Conservation (phyloP, 2,329 filamentous ascomycete genomes). For the Magnaporthiopsis rhizophila region DNA sequence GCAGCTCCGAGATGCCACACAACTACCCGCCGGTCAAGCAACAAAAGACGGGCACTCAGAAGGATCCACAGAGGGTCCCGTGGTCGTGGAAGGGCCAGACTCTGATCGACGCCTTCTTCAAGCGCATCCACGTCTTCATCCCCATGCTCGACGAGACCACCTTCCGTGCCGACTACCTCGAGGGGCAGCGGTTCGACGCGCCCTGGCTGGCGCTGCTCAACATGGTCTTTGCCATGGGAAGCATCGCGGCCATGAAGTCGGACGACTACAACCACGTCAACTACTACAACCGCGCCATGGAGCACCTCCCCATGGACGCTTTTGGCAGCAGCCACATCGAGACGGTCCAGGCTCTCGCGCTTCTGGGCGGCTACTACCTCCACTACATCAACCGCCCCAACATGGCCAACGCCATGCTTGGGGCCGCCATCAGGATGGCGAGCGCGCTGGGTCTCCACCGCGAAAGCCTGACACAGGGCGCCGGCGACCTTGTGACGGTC, state of each 20-base stretch:
- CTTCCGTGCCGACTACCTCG: conserved; percentile 58
- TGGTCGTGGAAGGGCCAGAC: conserved; percentile 60
- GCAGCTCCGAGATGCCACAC: conserved; percentile 37
- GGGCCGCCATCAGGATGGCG: conserved; percentile 66
- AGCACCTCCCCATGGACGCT: conserved; percentile 57
- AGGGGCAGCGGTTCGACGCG: conserved; percentile 54
- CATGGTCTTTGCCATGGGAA: conserved; percentile 70
- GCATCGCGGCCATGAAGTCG: conserved; percentile 57
- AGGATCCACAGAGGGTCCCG: conserved; percentile 41
- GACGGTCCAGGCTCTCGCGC: conserved; percentile 60
- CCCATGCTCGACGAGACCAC: conserved; percentile 66
- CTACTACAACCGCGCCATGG: conserved; percentile 62
- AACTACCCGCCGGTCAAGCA: conserved; percentile 35
- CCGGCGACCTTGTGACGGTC: conserved; percentile 41
- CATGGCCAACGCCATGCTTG: conserved; percentile 66
- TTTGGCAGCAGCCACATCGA: conserved; percentile 66
- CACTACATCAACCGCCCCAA: conserved; percentile 73
- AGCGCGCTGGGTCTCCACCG: conserved; percentile 64
- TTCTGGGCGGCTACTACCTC: conserved; percentile 69
- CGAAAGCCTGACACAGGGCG: conserved; percentile 40
- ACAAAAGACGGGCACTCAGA: conserved; percentile 33
- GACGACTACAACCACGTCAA: conserved; percentile 60
- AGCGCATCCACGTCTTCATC: conserved; percentile 61
- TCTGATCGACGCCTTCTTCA: conserved; percentile 69
- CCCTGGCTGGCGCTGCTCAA: conserved; percentile 68